Base-by-base conservation (phyloP, 2,329 filamentous ascomycete species). In the Cercospora sojina region DNA sequence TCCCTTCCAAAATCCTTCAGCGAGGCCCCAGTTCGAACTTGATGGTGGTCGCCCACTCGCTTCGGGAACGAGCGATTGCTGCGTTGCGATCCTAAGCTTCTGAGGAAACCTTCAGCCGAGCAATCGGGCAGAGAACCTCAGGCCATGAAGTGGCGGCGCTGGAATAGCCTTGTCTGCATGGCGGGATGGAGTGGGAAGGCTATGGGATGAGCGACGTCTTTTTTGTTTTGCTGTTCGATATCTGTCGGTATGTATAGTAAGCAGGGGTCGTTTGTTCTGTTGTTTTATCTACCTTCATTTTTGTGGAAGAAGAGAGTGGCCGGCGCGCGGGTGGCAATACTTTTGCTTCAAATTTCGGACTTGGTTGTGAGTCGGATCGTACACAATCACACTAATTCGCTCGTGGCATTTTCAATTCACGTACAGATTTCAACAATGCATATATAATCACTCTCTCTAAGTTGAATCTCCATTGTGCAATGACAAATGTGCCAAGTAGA, bases 61-160 rank as follows among this genome's bases (percentile, higher is more conserved):
- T 78, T 76, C 81, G 82, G 83, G 80, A 85, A 82, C 83, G 81
- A 79, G 79, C 81, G 84, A 85, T 63, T 63, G 60, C 60, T 71
- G 83, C 80, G 84, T 74, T 80, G 72, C 75, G 78, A 77, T 80
- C 79, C 73, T 86, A 83, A 85, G 84, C 58, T 57, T 79, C 73
- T 84, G 82, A 79, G 81, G 76, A 76, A 85, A 70, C 68, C 82
- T 84, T 84, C 82, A 86, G 84, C 81, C 82, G 83, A 85, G 84
- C 78, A 83, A 86, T 85, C 83, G 82, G 83, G 83, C 84, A 86
- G 82, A 84, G 82, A 81, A 75, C 77, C 77, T 78, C 81, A 80
- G 82, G 81, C 82, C 83, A 82, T 80, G 79, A 78, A 79, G 78
- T 84, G 83, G 84, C 83, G 83, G 80, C 76, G 78, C 79, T 80